phyloP scores from a whole-genome alignment of 768 basidiomycete genomes.

The Suillus variegatus region DNA sequence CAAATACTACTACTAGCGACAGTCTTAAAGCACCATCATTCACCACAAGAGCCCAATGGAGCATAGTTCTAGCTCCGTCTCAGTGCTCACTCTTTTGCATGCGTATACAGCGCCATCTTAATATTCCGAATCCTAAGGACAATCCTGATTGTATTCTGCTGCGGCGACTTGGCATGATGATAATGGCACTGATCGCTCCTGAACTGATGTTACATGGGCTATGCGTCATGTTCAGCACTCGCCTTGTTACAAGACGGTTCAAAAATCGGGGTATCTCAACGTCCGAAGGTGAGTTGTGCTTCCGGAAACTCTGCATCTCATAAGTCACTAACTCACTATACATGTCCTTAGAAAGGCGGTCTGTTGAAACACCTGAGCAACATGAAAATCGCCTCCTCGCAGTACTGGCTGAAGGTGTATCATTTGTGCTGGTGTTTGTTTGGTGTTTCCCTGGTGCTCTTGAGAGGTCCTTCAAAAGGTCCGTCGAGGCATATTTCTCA shows the following conservation, averaged over 20 bases:
- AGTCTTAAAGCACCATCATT: neutral
- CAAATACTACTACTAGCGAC: neutral
- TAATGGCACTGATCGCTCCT: constrained; percentile 23
- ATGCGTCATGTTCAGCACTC: constrained; percentile 20
- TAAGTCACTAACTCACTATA: neutral
- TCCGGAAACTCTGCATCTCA: neutral
- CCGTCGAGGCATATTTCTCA: no score
- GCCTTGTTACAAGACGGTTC: neutral
- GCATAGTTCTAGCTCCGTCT: constrained; percentile 24
- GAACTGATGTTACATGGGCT: constrained; percentile 25
- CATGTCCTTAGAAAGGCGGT: neutral
- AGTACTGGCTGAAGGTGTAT: neutral
- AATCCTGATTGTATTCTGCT: neutral
- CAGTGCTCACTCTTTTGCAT: constrained; percentile 27
- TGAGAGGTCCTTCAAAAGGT: neutral
- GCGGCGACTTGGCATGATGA: constrained; percentile 13
- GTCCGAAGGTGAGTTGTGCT: no score
- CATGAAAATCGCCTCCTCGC: neutral
- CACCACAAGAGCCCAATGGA: constrained; percentile 19
- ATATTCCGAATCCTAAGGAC: constrained; percentile 17
- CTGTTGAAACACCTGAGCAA: neutral
- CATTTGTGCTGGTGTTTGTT: neutral
- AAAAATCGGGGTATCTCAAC: neutral
- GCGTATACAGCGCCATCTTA: constrained; percentile 26
- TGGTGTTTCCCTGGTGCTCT: neutral